These are phyloP conservation scores for Capsicum pubescens DNA, from an alignment of 257 asterid genomes.

Conservation along the genomic window DNA sequence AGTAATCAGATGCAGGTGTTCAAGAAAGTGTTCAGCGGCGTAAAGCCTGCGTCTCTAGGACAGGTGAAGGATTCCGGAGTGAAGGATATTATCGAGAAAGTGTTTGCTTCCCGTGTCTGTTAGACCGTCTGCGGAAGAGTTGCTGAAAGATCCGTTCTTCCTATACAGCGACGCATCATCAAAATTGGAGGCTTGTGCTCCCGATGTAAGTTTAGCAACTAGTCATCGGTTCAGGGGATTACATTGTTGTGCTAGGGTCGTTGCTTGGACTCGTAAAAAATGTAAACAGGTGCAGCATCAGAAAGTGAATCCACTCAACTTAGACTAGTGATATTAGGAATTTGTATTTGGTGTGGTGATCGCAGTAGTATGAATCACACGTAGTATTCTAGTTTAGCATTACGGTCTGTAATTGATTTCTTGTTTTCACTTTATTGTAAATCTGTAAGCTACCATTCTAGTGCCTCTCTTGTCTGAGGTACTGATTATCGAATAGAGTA, in stretches of 20 bases:
- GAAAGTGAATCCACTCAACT: not conserved
- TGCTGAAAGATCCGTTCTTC: not conserved
- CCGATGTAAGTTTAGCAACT: not conserved
- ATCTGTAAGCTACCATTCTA: no score
- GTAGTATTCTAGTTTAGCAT: not conserved
- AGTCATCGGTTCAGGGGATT: not conserved
- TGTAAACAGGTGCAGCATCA: not conserved
- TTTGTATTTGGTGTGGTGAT: not conserved
- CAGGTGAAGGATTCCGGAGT: not conserved
- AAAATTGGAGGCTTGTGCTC: not conserved
- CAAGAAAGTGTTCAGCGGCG: conserved; percentile 43
- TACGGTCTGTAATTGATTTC: not conserved
- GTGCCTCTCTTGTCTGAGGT: no score
- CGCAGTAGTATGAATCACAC: not conserved
- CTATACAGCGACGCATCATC: not conserved
- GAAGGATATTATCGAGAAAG: not conserved
- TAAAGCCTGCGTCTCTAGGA: not conserved
- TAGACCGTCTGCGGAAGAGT: not conserved
- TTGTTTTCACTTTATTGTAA: no score
- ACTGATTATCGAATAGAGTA: no score
- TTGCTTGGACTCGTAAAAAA: not conserved
- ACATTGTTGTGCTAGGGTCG: not conserved
- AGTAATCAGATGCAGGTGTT: conserved; percentile 42
- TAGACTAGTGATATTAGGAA: not conserved
- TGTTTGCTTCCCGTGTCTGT: not conserved